Base-by-base conservation (phyloP, 495 filamentous ascomycete genomes). In the Xylaria acuta region DNA sequence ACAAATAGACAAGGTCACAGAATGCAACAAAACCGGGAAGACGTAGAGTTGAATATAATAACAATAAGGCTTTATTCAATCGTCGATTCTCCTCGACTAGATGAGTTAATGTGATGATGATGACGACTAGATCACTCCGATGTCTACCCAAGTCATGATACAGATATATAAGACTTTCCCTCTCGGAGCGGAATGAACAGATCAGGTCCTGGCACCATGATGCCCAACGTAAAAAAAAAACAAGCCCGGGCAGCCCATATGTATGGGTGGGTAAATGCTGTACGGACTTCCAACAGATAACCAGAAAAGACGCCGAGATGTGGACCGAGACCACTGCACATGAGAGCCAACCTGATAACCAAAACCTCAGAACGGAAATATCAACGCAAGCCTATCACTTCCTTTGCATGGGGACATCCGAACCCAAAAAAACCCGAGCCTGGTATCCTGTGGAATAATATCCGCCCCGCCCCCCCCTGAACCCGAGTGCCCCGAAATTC, bases 61-160 rank as follows among this genome's bases (percentile, higher is more conserved):
- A 53, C 53, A 56, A 56, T 56, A 32, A 32, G 12, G 53, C 5
- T 30, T 30, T 53, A 67, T 53, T 69, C 38, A 53, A 59, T 34
- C 51, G 51, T 40, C 49, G 32, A 45, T 34, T 59, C 27, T 47
- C 25, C 30, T 58, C 53, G 27, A 69, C 36, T 34, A 49, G 41
- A 58, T 40, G 8, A 67, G 30, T 49, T 49, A 60, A 69, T 62
- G 53, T 45, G 54, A 47, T 6, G 53, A 47, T 45, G 18, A 49
- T 43, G 14, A 60, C 5, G 12, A 58, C 65, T 18, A 70, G 62
- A 72, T 67, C 63, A 65, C 71, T 64, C 64, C 60, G 71, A 67
- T 58, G 72, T 76, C 70, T 76, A 73, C 70, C 59, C 56, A 66
- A 70, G 69, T 69, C 74, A 41, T 74, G 74, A 64, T 73, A 71